Evolutionary conservation across 106 monocot genomes (phyloP).

Genomic region (Dendrobium officinale): DNA sequence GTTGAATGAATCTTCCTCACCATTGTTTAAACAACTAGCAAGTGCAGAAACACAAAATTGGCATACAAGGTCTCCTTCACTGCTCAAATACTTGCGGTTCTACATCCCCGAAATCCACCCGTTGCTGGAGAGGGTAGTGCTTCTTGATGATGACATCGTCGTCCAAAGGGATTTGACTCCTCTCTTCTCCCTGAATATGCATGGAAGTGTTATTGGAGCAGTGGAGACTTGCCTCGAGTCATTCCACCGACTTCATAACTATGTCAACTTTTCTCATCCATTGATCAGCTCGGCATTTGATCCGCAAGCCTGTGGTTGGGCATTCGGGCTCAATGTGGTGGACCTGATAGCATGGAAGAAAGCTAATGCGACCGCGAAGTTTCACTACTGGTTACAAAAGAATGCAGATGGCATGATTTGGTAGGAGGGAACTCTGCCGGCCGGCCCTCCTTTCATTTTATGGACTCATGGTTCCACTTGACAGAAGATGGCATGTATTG

Average conservation of each 20-base stretch:
- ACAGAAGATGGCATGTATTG: slow-evolving; percentile 50
- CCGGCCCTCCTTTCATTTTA: slow-evolving; percentile 40
- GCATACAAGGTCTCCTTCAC: neutral
- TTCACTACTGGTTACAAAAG: slow-evolving; percentile 47
- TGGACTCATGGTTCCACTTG: slow-evolving; percentile 40
- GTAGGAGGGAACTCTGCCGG: slow-evolving; percentile 34
- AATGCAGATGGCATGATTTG: slow-evolving; percentile 39
- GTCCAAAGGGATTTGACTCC: slow-evolving; percentile 61
- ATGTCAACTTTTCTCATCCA: slow-evolving; percentile 57
- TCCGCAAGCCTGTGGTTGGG: slow-evolving; percentile 70
- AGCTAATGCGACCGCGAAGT: slow-evolving; percentile 34
- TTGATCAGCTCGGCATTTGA: slow-evolving; percentile 45
- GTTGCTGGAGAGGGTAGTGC: slow-evolving; percentile 48
- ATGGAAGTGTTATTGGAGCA: slow-evolving; percentile 62
- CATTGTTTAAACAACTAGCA: too few relatives aligned
- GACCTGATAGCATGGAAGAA: slow-evolving; percentile 69
- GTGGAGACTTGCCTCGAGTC: slow-evolving; percentile 69
- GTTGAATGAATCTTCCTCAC: slow-evolving; percentile 34
- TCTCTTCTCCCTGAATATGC: slow-evolving; percentile 54
- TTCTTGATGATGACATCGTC: slow-evolving; percentile 67
- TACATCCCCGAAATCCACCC: slow-evolving; percentile 60
- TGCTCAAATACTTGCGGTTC: slow-evolving; percentile 47
- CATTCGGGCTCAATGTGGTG: slow-evolving; percentile 61
- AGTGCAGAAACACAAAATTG: too few relatives aligned
- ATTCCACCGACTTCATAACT: slow-evolving; percentile 51